Conservation (phyloP, 2,329 filamentous ascomycete genomes). For the Emmonsia crescens region DNA sequence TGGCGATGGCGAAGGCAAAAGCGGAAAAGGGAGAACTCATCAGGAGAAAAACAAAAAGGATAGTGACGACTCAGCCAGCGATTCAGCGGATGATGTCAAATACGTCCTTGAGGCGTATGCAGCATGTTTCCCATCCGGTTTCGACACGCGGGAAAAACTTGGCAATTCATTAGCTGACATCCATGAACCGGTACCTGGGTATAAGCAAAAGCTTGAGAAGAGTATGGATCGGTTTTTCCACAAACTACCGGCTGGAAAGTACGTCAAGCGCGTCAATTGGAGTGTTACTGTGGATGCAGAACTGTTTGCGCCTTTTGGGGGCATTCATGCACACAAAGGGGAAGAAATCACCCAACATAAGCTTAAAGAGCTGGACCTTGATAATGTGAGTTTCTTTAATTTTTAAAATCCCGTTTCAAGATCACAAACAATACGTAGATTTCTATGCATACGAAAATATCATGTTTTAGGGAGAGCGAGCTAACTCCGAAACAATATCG, state of each 20-base stretch:
- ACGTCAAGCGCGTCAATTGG: conserved; percentile 47
- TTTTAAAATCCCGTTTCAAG: conserved; percentile 3
- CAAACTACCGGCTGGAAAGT: conserved; percentile 41
- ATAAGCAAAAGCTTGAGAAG: conserved; percentile 44
- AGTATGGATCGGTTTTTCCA: conserved; percentile 55
- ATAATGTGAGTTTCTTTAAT: conserved; percentile 25
- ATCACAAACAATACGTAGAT: not conserved
- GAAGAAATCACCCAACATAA: conserved; percentile 17
- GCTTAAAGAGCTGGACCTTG: conserved; percentile 34
- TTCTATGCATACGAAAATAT: not conserved
- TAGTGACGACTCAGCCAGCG: not conserved
- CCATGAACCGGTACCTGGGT: conserved; percentile 49
- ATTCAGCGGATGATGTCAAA: conserved; percentile 17
- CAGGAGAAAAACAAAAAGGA: conserved; percentile 5
- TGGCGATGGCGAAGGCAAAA: conserved; percentile 15
- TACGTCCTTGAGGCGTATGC: conserved; percentile 49
- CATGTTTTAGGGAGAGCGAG: conserved; percentile 1
- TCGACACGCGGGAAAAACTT: conserved; percentile 46
- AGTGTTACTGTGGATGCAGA: conserved; percentile 29
- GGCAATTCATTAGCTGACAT: conserved; percentile 43
- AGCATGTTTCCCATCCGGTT: conserved; percentile 48
- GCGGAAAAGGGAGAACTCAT: not conserved
- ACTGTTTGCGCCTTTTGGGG: conserved; percentile 32
- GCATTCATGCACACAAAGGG: conserved; percentile 21
- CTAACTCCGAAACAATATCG: not conserved